Percentiles rank a stretch among this genome's conserved stretches.
Evolutionary conservation across 345 rosid genomes (phyloP).

Genomic region (Microcos paniculata): DNA sequence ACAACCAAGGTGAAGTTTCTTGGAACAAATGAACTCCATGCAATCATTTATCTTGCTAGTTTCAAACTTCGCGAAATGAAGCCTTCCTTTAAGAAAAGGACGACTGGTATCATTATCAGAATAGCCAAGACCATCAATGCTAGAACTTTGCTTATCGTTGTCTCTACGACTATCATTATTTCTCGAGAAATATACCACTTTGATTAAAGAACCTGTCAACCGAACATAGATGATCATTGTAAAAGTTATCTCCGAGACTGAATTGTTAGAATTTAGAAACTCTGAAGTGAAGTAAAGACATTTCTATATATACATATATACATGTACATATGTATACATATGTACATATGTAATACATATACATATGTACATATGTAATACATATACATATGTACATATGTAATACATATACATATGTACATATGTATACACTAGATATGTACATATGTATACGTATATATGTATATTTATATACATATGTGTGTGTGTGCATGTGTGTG

Average conservation of each 20-base stretch:
- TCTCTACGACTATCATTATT: constrained; percentile 23
- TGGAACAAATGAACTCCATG: constrained; percentile 64
- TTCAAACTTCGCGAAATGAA: constrained; percentile 81
- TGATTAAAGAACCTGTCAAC: constrained; percentile 75
- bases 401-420: no score
- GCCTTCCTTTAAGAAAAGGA: constrained; percentile 53
- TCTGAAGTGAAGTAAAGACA: constrained; percentile 1
- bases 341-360: no score
- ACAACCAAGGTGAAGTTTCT: constrained; percentile 60
- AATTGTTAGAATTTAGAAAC: background rate
- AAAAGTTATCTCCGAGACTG: background rate
- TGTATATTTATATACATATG: no score
- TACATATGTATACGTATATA: no score
- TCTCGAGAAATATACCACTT: constrained; percentile 74
- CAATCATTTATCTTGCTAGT: constrained; percentile 84
- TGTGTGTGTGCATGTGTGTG: no score
- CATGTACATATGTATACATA: no score
- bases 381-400: no score
- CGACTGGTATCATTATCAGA: constrained; percentile 18
- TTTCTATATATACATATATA: background rate
- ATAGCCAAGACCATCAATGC: constrained; percentile 27
- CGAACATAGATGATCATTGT: background rate
- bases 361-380: no score
- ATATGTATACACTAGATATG: no score
- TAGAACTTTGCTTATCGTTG: constrained; percentile 30